Evolutionary conservation across 306 rosid genomes (phyloP).

Genomic region (Trichosanthes truncata): DNA sequence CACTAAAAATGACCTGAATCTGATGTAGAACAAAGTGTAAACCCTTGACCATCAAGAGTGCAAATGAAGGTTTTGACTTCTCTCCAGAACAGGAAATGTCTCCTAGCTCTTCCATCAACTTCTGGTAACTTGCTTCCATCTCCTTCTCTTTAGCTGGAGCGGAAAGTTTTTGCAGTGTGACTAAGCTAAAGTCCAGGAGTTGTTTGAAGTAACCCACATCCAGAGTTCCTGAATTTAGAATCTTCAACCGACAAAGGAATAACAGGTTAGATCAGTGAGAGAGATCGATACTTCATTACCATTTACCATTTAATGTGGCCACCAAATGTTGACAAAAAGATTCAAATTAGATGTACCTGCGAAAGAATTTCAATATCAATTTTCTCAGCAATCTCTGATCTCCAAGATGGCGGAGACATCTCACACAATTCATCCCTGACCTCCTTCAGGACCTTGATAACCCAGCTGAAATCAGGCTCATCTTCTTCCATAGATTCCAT

Average conservation of each 20-base stretch:
- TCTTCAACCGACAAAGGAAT: slow-evolving; percentile 29
- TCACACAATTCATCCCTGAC: slow-evolving; percentile 78
- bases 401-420: slow-evolving; percentile 82
- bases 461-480: slow-evolving; percentile 54
- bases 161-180: slow-evolving; percentile 73
- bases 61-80: slow-evolving; percentile 45
- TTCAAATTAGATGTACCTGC: slow-evolving; percentile 43
- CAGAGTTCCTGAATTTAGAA: slow-evolving; percentile 62
- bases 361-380: slow-evolving; percentile 63
- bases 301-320: neutral
- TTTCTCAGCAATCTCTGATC: slow-evolving; percentile 48
- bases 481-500: slow-evolving; percentile 65
- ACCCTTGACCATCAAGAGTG: slow-evolving; percentile 65
- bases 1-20: slow-evolving; percentile 51
- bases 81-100: slow-evolving; percentile 48
- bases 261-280: slow-evolving; percentile 5
- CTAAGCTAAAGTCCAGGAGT: slow-evolving; percentile 68
- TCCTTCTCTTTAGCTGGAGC: slow-evolving; percentile 67
- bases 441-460: slow-evolving; percentile 67
- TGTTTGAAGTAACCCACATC: slow-evolving; percentile 70
- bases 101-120: slow-evolving; percentile 52
- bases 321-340: neutral
- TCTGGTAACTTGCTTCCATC: slow-evolving; percentile 42
- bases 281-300: neutral
- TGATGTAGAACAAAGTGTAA: slow-evolving; percentile 77